Evolutionary conservation across 805 yeast species (phyloP).

Genomic region (Starmerella kuoi): DNA sequence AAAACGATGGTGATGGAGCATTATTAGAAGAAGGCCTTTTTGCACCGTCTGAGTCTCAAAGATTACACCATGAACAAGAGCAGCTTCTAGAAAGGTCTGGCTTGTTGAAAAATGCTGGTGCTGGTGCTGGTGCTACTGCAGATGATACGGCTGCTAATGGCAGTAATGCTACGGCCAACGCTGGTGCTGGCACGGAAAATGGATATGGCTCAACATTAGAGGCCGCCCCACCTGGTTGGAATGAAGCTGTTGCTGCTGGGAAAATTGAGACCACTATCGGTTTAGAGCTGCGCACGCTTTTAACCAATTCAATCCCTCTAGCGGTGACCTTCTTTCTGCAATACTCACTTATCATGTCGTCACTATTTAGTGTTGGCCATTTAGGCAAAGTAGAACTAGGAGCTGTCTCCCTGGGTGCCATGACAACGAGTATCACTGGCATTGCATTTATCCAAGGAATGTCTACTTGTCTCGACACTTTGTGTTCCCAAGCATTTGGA

Average conservation of each 20-base stretch:
- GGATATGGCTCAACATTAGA: background rate
- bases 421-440: conserved; percentile 68
- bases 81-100: conserved; percentile 19
- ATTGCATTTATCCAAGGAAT: conserved; percentile 73
- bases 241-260: conserved; percentile 26
- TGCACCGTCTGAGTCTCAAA: conserved; percentile 25
- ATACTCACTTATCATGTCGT: conserved; percentile 60
- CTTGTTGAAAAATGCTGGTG: background rate
- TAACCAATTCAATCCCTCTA: conserved; percentile 37
- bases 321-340: conserved; percentile 60
- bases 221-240: conserved; percentile 24
- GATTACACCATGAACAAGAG: conserved; percentile 25
- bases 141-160: no score
- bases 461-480: conserved; percentile 68
- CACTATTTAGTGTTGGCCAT: conserved; percentile 74
- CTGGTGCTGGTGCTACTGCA: background rate
- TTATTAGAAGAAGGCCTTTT: conserved; percentile 23
- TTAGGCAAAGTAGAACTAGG: conserved; percentile 69
- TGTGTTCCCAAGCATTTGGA: conserved; percentile 79
- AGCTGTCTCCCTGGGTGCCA: conserved; percentile 70
- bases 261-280: conserved; percentile 22
- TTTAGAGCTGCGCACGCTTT: conserved; percentile 25
- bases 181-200: background rate
- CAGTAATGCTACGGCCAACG: conserved; percentile 5
- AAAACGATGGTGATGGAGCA: conserved; percentile 21